Evolutionary conservation across 192 early-diverging fungal species (phyloP).

Genomic region (Podila verticillata): DNA sequence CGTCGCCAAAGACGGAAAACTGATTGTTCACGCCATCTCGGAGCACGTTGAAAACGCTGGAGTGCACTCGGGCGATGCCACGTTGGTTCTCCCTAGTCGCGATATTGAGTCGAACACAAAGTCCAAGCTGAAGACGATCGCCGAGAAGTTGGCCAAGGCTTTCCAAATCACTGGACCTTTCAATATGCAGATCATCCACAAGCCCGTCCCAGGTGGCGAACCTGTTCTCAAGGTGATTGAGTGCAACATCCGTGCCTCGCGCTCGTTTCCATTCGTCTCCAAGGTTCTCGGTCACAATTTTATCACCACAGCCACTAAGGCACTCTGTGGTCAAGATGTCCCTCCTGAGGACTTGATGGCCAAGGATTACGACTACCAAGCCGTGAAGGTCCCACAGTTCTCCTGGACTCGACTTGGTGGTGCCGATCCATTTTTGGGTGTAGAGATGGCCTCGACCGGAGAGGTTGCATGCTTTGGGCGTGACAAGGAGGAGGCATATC

Average conservation of each 20-base stretch:
- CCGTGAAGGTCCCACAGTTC: conserved; percentile 96
- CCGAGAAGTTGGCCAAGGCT: conserved; percentile 87
- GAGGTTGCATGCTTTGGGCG: conserved; percentile 98
- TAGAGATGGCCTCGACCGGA: conserved; percentile 98
- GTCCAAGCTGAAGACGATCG: conserved; percentile 76
- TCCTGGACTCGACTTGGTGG: conserved; percentile 94
- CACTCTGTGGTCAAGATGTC: conserved; percentile 71
- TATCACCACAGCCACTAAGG: conserved; percentile 90
- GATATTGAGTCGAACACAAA: conserved; percentile 62
- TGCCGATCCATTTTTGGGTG: conserved; percentile 96
- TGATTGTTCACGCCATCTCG: conserved; percentile 89
- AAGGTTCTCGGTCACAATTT: conserved; percentile 94
- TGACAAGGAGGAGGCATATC: conserved; percentile 89
- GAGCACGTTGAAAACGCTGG: conserved; percentile 98
- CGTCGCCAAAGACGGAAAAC: conserved; percentile 84
- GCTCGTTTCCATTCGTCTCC: conserved; percentile 98
- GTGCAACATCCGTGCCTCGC: conserved; percentile 97
- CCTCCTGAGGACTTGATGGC: conserved; percentile 68
- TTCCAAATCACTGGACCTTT: conserved; percentile 98
- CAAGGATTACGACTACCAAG: conserved; percentile 76
- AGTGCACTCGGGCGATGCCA: conserved; percentile 98
- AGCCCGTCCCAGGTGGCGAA: conserved; percentile 46
- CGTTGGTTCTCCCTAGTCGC: conserved; percentile 85
- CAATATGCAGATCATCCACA: conserved; percentile 97
- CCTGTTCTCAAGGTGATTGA: conserved; percentile 93